Base-by-base conservation (phyloP, 805 yeast species). In the Candida tibetensis region DNA sequence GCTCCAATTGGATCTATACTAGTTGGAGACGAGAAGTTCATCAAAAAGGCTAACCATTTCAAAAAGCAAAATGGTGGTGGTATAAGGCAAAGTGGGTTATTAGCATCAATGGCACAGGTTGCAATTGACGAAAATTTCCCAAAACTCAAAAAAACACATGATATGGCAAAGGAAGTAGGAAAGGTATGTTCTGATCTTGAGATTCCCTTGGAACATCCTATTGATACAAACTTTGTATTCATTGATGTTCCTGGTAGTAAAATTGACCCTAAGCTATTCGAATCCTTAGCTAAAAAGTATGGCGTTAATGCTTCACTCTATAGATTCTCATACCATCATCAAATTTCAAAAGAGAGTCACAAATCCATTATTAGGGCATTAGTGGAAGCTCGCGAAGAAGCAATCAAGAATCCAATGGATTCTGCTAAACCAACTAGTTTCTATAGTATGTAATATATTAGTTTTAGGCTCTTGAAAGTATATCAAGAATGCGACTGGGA, bases 361-460 rank as follows among this genome's bases (percentile, higher is more conserved):
- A 62, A 55, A 28, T 48, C 44, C 3, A 40, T 68, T 36, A 81
- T 81, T 50, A 54, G 57, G 34, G 81, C 82, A 2, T 62, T 85
- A 14, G 49, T 66, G 19, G 86, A 82, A 54, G 69, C 81, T 17
- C 72, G 63, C 49, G 72, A 77, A 39, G 67, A 74, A 45, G 74
- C 88, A 1, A 57, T 70, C 47, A 57, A 54, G 32, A 67, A 77
- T 47, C 88, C 88, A 22, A n/a, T n/a, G n/a, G n/a, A n/a, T n/a
- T n/a, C n/a, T n/a, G n/a, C n/a, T n/a, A n/a, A n/a, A n/a, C n/a
- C n/a, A n/a, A n/a, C n/a, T n/a, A n/a, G n/a, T n/a, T n/a, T n/a
- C n/a, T 23, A 12, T 23, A 23, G 9, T 23, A 23, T 23, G 9
- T 23, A 23, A 23, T 23, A 23, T 23, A 23, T 23, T n/a, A 23